A percentile compares a stretch with the other conserved stretches of the same genome.
Conservation (phyloP, 1,284 basidiomycete species). For the Heterobasidion occidentale region DNA sequence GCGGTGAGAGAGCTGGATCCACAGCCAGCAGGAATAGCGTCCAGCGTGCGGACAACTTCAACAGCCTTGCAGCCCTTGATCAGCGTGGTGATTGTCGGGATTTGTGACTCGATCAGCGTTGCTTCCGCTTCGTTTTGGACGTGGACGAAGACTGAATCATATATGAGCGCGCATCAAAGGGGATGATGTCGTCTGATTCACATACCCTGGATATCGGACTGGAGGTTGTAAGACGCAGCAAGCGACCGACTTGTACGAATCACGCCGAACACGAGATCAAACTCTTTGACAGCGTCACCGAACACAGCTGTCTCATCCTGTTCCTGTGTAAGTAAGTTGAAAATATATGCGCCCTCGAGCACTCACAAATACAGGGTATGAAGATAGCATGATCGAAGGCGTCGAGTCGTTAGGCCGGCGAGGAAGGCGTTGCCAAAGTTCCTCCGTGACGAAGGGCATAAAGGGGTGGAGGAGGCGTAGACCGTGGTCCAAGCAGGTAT, state of each 20-base stretch:
- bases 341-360: background rate
- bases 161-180: background rate
- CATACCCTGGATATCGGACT: conserved; percentile 80
- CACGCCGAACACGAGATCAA: conserved; percentile 81
- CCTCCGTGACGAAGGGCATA: conserved; percentile 99
- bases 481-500: conserved; percentile 90
- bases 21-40: conserved; percentile 81
- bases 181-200: conserved; percentile 3
- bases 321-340: background rate
- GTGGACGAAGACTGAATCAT: conserved; percentile 68
- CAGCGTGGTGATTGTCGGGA: conserved; percentile 72
- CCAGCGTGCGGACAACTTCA: conserved; percentile 37
- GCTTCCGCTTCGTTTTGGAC: conserved; percentile 59
- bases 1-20: conserved; percentile 77
- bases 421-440: conserved; percentile 95
- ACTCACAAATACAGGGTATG: conserved; percentile 76
- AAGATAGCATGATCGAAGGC: conserved; percentile 84
- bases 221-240: conserved; percentile 87
- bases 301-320: conserved; percentile 67
- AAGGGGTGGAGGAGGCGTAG: conserved; percentile 92
- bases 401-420: conserved; percentile 76
- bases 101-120: conserved; percentile 63
- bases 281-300: conserved; percentile 72
- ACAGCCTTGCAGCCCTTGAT: conserved; percentile 82
- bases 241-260: conserved; percentile 81